phyloP scores from a whole-genome alignment of 345 rosid genomes.

The Draba incana region DNA sequence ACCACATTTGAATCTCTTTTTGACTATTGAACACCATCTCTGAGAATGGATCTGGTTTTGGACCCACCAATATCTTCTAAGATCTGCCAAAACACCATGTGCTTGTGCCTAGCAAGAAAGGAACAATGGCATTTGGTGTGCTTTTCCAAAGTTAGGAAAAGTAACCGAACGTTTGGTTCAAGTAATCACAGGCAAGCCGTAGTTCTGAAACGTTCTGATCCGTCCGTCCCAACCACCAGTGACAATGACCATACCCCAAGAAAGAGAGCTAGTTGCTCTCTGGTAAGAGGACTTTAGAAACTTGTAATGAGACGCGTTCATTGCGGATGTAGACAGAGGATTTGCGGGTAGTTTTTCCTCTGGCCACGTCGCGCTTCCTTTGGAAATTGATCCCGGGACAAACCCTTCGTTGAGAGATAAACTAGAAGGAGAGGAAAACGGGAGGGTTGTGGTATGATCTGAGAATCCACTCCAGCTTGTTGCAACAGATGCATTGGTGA shows the following conservation, averaged over 20 bases:
- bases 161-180: constrained; percentile 20
- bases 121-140: constrained; percentile 36
- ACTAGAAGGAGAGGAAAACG: constrained; percentile 52
- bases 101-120: constrained; percentile 39
- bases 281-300: constrained; percentile 74
- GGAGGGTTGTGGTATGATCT: constrained; percentile 40
- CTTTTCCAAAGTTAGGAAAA: constrained; percentile 23
- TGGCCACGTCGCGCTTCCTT: constrained; percentile 66
- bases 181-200: constrained; percentile 72
- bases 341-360: constrained; percentile 66
- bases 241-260: constrained; percentile 93
- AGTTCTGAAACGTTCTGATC: constrained; percentile 85
- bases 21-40: constrained; percentile 22
- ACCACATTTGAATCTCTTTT: constrained; percentile 20
- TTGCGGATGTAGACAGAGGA: constrained; percentile 40
- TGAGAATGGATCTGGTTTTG: constrained; percentile 25
- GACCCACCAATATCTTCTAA: constrained; percentile 37
- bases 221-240: constrained; percentile 95
- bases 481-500: constrained; percentile 75
- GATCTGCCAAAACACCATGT: constrained; percentile 34
- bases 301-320: constrained; percentile 69
- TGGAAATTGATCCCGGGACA: constrained; percentile 51
- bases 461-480: constrained; percentile 74
- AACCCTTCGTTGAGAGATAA: constrained; percentile 62
- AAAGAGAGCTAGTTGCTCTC: constrained; percentile 65